These are phyloP conservation scores for Globisporangium solare DNA, from an alignment of 352 stramenopile species.

Conservation along the genomic window DNA sequence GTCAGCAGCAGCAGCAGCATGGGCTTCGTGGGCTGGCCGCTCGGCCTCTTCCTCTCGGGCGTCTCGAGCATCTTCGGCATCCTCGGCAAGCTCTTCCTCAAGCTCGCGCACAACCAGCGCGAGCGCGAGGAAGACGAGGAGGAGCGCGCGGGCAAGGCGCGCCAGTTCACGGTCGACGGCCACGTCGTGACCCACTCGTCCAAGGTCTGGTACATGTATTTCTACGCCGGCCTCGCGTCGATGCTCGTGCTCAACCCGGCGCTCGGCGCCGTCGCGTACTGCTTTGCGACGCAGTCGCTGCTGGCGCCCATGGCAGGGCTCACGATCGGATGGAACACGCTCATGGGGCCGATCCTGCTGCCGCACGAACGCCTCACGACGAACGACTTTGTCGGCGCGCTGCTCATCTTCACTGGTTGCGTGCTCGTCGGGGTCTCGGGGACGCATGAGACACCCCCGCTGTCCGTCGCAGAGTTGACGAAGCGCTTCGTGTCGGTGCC, in stretches of 20 bases:
- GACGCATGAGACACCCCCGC: slow-evolving; percentile 51
- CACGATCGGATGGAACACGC: slow-evolving; percentile 81
- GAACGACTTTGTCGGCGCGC: slow-evolving; percentile 68
- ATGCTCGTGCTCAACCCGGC: slow-evolving; percentile 78
- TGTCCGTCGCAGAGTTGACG: slow-evolving; percentile 55
- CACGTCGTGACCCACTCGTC: slow-evolving; percentile 7
- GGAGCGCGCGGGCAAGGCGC: slow-evolving; percentile 22
- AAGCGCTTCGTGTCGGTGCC: slow-evolving; percentile 49
- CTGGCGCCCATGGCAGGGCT: slow-evolving; percentile 79
- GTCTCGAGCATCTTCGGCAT: slow-evolving; percentile 79
- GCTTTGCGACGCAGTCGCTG: slow-evolving; percentile 76
- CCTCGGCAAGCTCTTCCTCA: slow-evolving; percentile 76
- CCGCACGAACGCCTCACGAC: slow-evolving; percentile 64
- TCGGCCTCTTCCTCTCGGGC: slow-evolving; percentile 69
- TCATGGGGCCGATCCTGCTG: slow-evolving; percentile 66
- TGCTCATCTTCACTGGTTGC: slow-evolving; percentile 76
- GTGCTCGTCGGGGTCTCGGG: slow-evolving; percentile 69
- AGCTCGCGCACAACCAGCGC: slow-evolving; percentile 71
- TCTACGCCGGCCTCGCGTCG: slow-evolving; percentile 59
- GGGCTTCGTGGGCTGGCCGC: slow-evolving; percentile 63
- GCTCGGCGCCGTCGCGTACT: slow-evolving; percentile 59
- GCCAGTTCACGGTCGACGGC: slow-evolving; percentile 18
- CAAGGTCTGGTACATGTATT: slow-evolving; percentile 55
- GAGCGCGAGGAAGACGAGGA: slow-evolving; percentile 50
- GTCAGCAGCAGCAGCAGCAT: slow-evolving; percentile 10